Conservation (phyloP, 2,329 filamentous ascomycete genomes). For the Ceratocystis alfenasii region DNA sequence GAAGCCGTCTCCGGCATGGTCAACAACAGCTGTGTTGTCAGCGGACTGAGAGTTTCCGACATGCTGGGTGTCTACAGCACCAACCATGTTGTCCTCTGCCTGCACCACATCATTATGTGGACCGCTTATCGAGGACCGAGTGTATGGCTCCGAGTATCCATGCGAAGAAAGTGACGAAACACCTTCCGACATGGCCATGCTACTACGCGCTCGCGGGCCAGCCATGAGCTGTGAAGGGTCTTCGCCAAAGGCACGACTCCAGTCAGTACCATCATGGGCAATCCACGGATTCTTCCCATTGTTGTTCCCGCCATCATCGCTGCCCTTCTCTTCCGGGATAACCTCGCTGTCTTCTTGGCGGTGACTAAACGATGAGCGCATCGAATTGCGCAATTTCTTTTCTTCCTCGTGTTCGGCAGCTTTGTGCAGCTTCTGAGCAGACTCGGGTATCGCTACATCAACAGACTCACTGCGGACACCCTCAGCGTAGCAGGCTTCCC, state of each 20-base stretch:
- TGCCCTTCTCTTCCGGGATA: constrained; percentile 17
- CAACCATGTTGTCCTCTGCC: background rate
- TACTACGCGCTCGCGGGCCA: constrained; percentile 22
- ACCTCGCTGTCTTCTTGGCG: background rate
- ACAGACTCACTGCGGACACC: constrained; percentile 67
- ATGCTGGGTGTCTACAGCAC: background rate
- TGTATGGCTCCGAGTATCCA: constrained; percentile 16
- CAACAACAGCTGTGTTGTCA: background rate
- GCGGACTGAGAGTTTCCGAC: background rate
- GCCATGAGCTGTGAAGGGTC: constrained; percentile 49
- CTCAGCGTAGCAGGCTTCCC: constrained; percentile 83
- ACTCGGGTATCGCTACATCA: constrained; percentile 57
- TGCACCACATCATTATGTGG: background rate
- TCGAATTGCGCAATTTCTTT: constrained; percentile 11
- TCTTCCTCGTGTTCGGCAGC: constrained; percentile 37
- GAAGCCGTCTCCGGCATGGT: background rate
- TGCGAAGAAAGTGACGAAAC: constrained; percentile 17
- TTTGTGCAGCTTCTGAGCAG: constrained; percentile 66
- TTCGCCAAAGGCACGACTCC: constrained; percentile 73
- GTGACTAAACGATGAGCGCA: constrained; percentile 11
- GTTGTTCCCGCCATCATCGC: constrained; percentile 39
- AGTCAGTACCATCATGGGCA: constrained; percentile 67
- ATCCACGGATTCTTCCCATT: constrained; percentile 50
- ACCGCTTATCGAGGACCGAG: constrained; percentile 10
- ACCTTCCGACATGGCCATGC: background rate